A percentile compares a stretch with the other conserved stretches of the same genome.
phyloP scores from a whole-genome alignment of 2,329 filamentous ascomycete species.

The Pseudopyricularia javanii region DNA sequence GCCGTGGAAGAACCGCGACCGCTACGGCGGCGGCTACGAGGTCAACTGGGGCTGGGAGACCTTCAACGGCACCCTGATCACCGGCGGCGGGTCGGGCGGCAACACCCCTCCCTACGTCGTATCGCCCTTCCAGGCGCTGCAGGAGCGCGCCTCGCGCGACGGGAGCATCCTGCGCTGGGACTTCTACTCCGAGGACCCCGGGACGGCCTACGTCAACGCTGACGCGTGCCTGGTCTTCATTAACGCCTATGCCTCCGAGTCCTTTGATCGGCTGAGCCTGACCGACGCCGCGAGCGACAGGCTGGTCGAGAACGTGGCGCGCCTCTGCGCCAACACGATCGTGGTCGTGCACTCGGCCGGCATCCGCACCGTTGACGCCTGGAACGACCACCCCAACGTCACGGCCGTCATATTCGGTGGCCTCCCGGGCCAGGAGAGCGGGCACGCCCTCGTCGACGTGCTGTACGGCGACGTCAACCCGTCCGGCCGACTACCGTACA shows the following conservation, averaged over 20 bases:
- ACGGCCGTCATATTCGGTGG: slow-evolving; percentile 52
- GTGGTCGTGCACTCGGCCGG: slow-evolving; percentile 55
- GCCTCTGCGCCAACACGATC: slow-evolving; percentile 48
- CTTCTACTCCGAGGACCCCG: slow-evolving; percentile 49
- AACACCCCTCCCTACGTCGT: slow-evolving; percentile 44
- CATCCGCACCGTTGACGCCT: slow-evolving; percentile 44
- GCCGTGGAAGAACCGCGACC: slow-evolving; percentile 34
- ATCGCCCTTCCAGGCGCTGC: too few relatives aligned
- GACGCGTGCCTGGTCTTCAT: slow-evolving; percentile 58
- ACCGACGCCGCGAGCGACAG: slow-evolving; percentile 53
- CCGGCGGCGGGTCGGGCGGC: slow-evolving; percentile 24
- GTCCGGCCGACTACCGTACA: slow-evolving; percentile 48
- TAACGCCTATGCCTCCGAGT: slow-evolving; percentile 60
- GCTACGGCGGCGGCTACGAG: slow-evolving; percentile 20
- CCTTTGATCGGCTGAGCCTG: slow-evolving; percentile 47
- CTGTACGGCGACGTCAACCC: slow-evolving; percentile 45
- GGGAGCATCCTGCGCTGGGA: slow-evolving; percentile 36
- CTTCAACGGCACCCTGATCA: slow-evolving; percentile 27
- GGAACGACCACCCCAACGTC: slow-evolving; percentile 49
- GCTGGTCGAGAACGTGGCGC: slow-evolving; percentile 43
- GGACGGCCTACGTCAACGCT: slow-evolving; percentile 29
- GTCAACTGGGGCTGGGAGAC: slow-evolving; percentile 34
- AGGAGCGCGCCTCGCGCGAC: too few relatives aligned
- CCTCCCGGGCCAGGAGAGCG: slow-evolving; percentile 49
- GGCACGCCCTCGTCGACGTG: slow-evolving; percentile 40